Conservation (phyloP, 2,329 filamentous ascomycete genomes). For the Epicoccum nigrum region DNA sequence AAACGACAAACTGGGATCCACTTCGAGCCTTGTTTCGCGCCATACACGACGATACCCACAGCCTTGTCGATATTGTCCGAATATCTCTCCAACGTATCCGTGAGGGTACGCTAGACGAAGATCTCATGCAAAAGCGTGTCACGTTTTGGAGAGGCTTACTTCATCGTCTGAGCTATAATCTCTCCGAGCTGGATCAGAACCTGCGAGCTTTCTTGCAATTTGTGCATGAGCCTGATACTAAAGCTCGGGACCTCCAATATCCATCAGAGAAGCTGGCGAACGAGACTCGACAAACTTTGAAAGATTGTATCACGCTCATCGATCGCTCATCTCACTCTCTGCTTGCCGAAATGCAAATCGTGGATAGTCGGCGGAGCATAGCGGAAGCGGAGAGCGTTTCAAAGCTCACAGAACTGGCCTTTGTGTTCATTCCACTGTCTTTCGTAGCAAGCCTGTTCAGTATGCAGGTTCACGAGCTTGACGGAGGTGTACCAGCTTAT, state of each 20-base stretch:
- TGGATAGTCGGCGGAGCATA: conserved; percentile 36
- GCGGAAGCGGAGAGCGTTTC: conserved; percentile 39
- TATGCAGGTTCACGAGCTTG: conserved; percentile 19
- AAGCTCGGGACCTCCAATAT: not conserved
- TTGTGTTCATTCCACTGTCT: conserved; percentile 41
- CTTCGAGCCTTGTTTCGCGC: not conserved
- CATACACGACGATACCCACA: not conserved
- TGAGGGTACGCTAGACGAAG: conserved; percentile 22
- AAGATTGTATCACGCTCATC: conserved; percentile 11
- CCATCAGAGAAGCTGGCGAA: not conserved
- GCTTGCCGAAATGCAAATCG: conserved; percentile 45
- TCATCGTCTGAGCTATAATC: conserved; percentile 15
- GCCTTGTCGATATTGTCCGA: conserved; percentile 19
- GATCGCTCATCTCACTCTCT: conserved; percentile 38
- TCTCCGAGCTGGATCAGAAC: conserved; percentile 10
- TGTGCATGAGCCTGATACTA: not conserved
- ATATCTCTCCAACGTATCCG: conserved; percentile 22
- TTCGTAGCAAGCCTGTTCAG: conserved; percentile 38
- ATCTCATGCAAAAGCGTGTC: conserved; percentile 24
- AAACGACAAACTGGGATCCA: not conserved
- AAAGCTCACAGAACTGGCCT: conserved; percentile 42
- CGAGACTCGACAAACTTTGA: not conserved
- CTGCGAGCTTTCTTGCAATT: not conserved
- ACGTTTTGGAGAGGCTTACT: conserved; percentile 23
- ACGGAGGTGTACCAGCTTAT: conserved; percentile 22